These are phyloP conservation scores for Rhynchosporium graminicola DNA, from an alignment of 2,329 filamentous ascomycete genomes.

Conservation along the genomic window DNA sequence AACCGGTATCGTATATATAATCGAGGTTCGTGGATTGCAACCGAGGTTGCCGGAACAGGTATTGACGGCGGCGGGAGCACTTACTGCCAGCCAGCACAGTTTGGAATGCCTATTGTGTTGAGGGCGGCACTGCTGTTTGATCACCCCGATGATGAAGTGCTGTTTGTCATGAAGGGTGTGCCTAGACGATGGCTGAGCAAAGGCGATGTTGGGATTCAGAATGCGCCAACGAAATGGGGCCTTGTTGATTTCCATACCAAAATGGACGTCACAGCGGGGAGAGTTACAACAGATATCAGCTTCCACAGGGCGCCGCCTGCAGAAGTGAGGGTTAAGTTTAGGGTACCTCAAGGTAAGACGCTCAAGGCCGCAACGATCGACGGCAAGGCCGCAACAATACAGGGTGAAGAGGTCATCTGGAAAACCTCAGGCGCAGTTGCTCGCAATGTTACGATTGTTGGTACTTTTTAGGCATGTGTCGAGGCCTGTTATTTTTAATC, in stretches of 20 bases:
- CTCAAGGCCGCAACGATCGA: constrained; percentile 1
- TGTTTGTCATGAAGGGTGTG: constrained; percentile 2
- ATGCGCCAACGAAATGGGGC: constrained; percentile 3
- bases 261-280: neutral
- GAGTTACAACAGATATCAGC: neutral
- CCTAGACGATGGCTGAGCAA: neutral
- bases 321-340: neutral
- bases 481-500: too few relatives aligned
- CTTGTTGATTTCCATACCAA: neutral
- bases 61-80: neutral
- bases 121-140: neutral
- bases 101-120: neutral
- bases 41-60: neutral
- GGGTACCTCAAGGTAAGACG: neutral
- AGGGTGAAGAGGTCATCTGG: neutral
- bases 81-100: neutral
- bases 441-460: neutral
- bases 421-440: neutral
- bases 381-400: neutral
- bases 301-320: neutral
- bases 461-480: neutral
- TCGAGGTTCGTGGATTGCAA: neutral
- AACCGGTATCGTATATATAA: neutral
- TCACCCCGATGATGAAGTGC: neutral
- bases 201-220: neutral